These are phyloP conservation scores for Ogataea paradorogensis DNA, from an alignment of 805 yeast species.

Conservation along the genomic window DNA sequence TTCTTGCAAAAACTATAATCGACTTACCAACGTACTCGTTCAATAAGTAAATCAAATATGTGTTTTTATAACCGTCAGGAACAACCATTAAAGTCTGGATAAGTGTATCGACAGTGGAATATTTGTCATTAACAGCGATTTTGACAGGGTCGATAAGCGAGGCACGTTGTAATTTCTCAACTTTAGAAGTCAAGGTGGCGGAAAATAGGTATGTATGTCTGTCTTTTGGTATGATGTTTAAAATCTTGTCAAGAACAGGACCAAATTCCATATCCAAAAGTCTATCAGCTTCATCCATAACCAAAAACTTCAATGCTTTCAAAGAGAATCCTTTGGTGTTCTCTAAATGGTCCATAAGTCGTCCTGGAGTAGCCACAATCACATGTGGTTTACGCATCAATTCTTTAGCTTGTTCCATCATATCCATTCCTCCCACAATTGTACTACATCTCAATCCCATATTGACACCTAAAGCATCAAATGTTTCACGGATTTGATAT, in stretches of 20 bases:
- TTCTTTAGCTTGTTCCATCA: slow-evolving; percentile 96
- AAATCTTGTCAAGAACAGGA: slow-evolving; percentile 83
- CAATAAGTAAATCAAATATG: slow-evolving; percentile 75
- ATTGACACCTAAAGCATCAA: slow-evolving; percentile 84
- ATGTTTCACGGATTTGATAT: slow-evolving; percentile 87
- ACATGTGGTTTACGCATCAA: slow-evolving; percentile 92
- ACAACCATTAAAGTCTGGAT: slow-evolving; percentile 85
- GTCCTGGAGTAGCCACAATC: slow-evolving; percentile 88
- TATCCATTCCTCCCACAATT: slow-evolving; percentile 96
- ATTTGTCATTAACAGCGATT: slow-evolving; percentile 83
- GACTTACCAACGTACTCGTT: slow-evolving; percentile 85
- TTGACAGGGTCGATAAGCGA: slow-evolving; percentile 85
- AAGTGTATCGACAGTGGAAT: slow-evolving; percentile 92
- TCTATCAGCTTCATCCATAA: slow-evolving; percentile 97
- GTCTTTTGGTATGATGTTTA: slow-evolving; percentile 78
- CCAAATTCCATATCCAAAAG: slow-evolving; percentile 95
- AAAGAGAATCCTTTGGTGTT: slow-evolving; percentile 87
- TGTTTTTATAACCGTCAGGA: slow-evolving; percentile 90
- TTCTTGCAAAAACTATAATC: slow-evolving; percentile 84
- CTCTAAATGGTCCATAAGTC: slow-evolving; percentile 90
- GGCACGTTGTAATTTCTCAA: slow-evolving; percentile 92
- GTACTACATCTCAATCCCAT: slow-evolving; percentile 93
- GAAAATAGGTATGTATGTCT: slow-evolving; percentile 85
- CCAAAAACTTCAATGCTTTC: slow-evolving; percentile 73
- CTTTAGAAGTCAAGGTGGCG: slow-evolving; percentile 96